Evolutionary conservation across 106 monocot genomes (phyloP).

Genomic region (Apostasia shenzhenica): DNA sequence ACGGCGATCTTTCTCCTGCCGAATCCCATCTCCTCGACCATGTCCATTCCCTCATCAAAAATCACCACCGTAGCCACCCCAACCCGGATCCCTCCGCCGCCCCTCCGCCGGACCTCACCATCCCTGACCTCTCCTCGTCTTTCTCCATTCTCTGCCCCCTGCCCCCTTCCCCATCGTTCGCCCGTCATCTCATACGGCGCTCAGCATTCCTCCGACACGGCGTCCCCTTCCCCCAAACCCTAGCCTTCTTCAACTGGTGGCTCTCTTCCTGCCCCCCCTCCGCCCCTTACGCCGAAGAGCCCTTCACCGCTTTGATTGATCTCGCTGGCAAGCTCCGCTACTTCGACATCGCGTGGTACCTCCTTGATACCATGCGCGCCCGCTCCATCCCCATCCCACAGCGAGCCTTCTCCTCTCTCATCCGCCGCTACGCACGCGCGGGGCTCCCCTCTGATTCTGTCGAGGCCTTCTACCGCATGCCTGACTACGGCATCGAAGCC

Average conservation of each 20-base stretch:
- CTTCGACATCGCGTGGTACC: slow-evolving; percentile 62
- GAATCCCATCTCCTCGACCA: slow-evolving; percentile 31
- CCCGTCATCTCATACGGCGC: slow-evolving; percentile 38
- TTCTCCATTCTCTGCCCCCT: slow-evolving; percentile 2
- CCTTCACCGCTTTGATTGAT: slow-evolving; percentile 61
- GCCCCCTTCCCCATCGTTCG: slow-evolving; percentile 30
- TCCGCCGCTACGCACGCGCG: slow-evolving; percentile 78
- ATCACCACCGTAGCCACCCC: slow-evolving; percentile 38
- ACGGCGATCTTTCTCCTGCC: slow-evolving; percentile 9
- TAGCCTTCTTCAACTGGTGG: slow-evolving; percentile 64
- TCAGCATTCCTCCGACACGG: slow-evolving; percentile 45
- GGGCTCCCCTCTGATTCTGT: slow-evolving; percentile 47
- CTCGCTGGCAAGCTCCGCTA: slow-evolving; percentile 71
- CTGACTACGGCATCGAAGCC: slow-evolving; percentile 51
- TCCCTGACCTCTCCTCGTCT: slow-evolving; percentile 30
- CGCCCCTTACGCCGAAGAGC: slow-evolving; percentile 1
- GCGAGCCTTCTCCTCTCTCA: slow-evolving; percentile 40
- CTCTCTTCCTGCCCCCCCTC: slow-evolving; percentile 18
- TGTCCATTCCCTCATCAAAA: slow-evolving; percentile 27
- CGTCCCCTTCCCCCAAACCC: slow-evolving; percentile 47
- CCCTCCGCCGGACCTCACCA: slow-evolving; percentile 24
- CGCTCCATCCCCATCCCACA: slow-evolving; percentile 26
- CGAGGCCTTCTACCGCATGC: slow-evolving; percentile 56
- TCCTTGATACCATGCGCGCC: slow-evolving; percentile 56
- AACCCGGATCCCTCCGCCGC: slow-evolving; percentile 5